A percentile compares a stretch with the other conserved stretches of the same genome.
These are phyloP conservation scores for Neofusicoccum sp. DNA, from an alignment of 2,329 filamentous ascomycete genomes.

Conservation along the genomic window DNA sequence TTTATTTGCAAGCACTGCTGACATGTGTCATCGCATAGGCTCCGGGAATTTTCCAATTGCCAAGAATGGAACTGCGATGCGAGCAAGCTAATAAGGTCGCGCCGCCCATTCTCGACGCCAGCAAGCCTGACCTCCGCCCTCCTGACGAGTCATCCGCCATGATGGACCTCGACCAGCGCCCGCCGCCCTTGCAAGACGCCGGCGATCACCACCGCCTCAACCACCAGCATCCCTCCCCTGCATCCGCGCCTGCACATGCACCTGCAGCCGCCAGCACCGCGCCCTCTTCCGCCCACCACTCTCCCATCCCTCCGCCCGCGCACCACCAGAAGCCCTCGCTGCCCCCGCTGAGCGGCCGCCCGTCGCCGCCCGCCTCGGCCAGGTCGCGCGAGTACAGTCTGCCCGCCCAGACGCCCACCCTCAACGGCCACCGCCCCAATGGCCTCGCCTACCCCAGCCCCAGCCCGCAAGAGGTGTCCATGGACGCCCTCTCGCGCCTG, in stretches of 20 bases:
- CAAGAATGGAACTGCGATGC: slow-evolving; percentile 39
- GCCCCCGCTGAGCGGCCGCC: slow-evolving; percentile 17
- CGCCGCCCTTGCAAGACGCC: slow-evolving; percentile 1
- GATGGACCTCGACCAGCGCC: slow-evolving; percentile 28
- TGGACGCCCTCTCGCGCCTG: slow-evolving; percentile 44
- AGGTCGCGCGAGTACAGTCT: slow-evolving; percentile 23
- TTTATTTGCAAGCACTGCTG: slow-evolving; percentile 12
- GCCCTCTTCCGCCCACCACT: slow-evolving; percentile 24
- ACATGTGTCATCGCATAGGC: slow-evolving; percentile 24
- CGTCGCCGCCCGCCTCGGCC: slow-evolving; percentile 23
- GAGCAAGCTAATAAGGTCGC: slow-evolving; percentile 25
- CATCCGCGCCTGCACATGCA: slow-evolving; percentile 20
- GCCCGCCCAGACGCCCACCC: slow-evolving; percentile 20
- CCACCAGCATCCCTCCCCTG: slow-evolving; percentile 21
- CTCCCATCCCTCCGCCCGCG: slow-evolving; percentile 9
- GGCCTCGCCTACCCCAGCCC: slow-evolving; percentile 28
- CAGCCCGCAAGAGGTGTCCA: slow-evolving; percentile 29
- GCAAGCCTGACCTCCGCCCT: slow-evolving; percentile 1
- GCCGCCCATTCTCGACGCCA: slow-evolving; percentile 20
- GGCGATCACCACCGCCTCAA: slow-evolving; percentile 20
- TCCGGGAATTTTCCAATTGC: slow-evolving; percentile 41
- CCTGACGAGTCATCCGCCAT: slow-evolving; percentile 16
- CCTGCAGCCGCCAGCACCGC: slow-evolving; percentile 23
- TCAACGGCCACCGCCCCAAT: slow-evolving; percentile 24
- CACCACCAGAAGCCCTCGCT: slow-evolving; percentile 9